phyloP scores from a whole-genome alignment of 2,329 filamentous ascomycete genomes.

The Botryotinia narcissicola region DNA sequence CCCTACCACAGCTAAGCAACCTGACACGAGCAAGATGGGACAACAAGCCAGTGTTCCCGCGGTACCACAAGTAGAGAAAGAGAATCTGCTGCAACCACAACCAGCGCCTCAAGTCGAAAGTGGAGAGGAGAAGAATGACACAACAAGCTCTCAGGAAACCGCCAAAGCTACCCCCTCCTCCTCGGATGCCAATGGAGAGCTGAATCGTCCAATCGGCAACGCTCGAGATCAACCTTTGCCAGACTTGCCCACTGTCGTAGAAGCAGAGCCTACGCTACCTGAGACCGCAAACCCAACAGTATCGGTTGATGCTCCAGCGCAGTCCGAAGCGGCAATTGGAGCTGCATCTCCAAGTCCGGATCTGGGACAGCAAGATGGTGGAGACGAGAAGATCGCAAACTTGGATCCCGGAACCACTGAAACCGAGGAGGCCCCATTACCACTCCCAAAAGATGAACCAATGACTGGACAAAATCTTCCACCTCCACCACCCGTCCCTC shows the following conservation, averaged over 20 bases:
- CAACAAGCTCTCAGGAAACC: constrained; percentile 21
- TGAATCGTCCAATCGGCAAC: constrained; percentile 23
- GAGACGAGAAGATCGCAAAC: constrained; percentile 32
- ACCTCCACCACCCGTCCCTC: constrained; percentile 32
- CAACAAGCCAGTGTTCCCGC: constrained; percentile 24
- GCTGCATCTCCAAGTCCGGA: constrained; percentile 5
- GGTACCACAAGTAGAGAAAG: constrained; percentile 34
- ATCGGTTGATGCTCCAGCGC: constrained; percentile 20
- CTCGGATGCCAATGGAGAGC: constrained; percentile 30
- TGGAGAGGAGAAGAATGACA: constrained; percentile 23
- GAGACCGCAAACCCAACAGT: constrained; percentile 28
- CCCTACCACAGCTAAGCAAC: constrained; percentile 36
- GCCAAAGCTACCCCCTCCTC: constrained; percentile 11
- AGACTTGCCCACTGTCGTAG: constrained; percentile 35
- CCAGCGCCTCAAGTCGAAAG: constrained; percentile 23
- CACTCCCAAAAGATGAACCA: constrained; percentile 29
- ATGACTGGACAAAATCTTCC: constrained; percentile 27
- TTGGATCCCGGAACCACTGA: constrained; percentile 29
- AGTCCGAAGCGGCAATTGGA: background rate
- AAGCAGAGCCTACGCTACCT: constrained; percentile 30
- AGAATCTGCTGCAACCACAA: constrained; percentile 29
- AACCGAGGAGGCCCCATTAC: constrained; percentile 29
- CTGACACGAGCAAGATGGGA: constrained; percentile 29
- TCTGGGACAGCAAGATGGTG: constrained; percentile 29
- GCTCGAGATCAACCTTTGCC: constrained; percentile 36